These are phyloP conservation scores for Curvularia eragrostidis DNA, from an alignment of 2,329 filamentous ascomycete species.

Conservation along the genomic window DNA sequence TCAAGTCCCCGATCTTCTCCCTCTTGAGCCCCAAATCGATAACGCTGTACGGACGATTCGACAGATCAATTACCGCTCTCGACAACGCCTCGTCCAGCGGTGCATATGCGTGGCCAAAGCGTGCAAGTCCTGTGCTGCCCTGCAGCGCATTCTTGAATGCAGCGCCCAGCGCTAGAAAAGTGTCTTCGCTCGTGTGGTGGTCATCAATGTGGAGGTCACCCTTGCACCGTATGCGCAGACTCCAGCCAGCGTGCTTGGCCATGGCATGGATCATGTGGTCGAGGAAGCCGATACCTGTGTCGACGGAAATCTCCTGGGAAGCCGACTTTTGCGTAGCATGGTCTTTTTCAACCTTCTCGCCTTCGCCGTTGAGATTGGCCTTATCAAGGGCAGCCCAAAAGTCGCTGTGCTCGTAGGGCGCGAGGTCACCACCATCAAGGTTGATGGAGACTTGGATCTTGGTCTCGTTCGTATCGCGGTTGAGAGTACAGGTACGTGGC, in stretches of 20 bases:
- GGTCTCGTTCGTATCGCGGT: slow-evolving; percentile 96
- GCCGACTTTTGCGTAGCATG: slow-evolving; percentile 87
- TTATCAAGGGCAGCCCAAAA: slow-evolving; percentile 57
- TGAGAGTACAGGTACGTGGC: slow-evolving; percentile 75
- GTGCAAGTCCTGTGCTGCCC: slow-evolving; percentile 78
- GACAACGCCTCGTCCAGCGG: slow-evolving; percentile 95
- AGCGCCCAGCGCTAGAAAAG: slow-evolving; percentile 85
- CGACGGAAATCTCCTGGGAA: slow-evolving; percentile 83
- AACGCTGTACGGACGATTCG: slow-evolving; percentile 86
- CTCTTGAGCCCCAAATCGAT: slow-evolving; percentile 83
- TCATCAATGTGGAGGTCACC: slow-evolving; percentile 98
- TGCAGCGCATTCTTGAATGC: slow-evolving; percentile 85
- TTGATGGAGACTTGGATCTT: slow-evolving; percentile 93
- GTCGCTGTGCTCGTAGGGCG: slow-evolving; percentile 56
- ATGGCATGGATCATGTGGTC: slow-evolving; percentile 99
- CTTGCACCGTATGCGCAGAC: slow-evolving; percentile 78
- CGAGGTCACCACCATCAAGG: slow-evolving; percentile 80
- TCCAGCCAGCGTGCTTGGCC: slow-evolving; percentile 96
- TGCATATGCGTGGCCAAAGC: slow-evolving; percentile 90
- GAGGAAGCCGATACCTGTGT: slow-evolving; percentile 95
- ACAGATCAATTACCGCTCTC: slow-evolving; percentile 91
- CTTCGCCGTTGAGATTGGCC: slow-evolving; percentile 39
- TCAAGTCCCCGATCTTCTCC: slow-evolving; percentile 92
- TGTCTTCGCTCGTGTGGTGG: slow-evolving; percentile 97
- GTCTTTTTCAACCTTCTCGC: slow-evolving; percentile 54